A percentile compares a stretch with the other conserved stretches of the same genome.
Conservation (phyloP, 345 rosid genomes). For the Syzygium grande region DNA sequence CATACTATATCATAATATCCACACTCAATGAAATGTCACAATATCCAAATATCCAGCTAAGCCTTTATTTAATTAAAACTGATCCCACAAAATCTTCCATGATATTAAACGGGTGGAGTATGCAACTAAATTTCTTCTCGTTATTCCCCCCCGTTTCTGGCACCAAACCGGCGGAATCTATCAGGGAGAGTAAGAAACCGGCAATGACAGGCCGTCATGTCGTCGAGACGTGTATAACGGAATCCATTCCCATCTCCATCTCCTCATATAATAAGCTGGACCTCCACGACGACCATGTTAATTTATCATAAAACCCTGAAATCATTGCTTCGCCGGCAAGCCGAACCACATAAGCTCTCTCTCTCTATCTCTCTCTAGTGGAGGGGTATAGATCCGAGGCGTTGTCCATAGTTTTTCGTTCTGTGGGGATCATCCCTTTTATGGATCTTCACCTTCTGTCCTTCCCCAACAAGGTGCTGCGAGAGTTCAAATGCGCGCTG, state of each 20-base stretch:
- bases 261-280: background rate
- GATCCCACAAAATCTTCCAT: background rate
- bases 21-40: background rate
- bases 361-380: background rate
- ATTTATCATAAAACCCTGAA: background rate
- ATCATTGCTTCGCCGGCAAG: background rate
- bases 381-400: background rate
- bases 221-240: background rate
- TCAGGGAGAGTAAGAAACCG: background rate
- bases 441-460: constrained; percentile 23
- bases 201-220: background rate
- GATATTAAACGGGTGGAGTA: background rate
- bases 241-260: background rate
- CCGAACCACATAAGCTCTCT: background rate
- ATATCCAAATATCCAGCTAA: background rate
- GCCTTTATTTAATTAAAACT: background rate
- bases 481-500: background rate
- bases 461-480: background rate
- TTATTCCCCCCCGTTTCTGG: background rate
- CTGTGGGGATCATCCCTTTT: background rate
- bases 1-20: too few relatives aligned
- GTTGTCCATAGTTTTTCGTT: background rate
- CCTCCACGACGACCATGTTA: background rate
- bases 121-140: background rate
- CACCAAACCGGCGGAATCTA: background rate